These are phyloP conservation scores for Volutella citrinella DNA, from an alignment of 2,329 filamentous ascomycete species.

Conservation along the genomic window DNA sequence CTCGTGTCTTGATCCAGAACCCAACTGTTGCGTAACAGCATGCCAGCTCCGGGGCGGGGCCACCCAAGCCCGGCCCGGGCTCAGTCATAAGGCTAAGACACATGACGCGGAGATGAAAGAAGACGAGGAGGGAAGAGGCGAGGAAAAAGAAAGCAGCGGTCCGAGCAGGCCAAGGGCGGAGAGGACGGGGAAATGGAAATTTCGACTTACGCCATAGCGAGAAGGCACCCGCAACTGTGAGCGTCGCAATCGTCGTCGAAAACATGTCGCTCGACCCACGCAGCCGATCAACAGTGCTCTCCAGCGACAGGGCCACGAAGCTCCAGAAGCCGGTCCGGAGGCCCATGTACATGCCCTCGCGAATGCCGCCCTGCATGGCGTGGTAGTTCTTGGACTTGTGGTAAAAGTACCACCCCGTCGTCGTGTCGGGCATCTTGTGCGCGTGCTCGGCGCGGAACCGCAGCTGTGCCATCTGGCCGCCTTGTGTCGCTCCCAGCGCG, in stretches of 20 bases:
- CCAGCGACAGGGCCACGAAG: constrained; percentile 72
- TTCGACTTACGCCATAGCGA: constrained; percentile 78
- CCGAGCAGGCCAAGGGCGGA: too few relatives aligned
- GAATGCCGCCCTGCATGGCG: constrained; percentile 71
- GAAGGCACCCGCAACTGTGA: constrained; percentile 83
- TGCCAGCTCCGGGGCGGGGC: too few relatives aligned
- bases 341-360: constrained; percentile 76
- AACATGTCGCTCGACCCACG: constrained; percentile 69
- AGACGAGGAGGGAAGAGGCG: too few relatives aligned
- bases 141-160: too few relatives aligned
- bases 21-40: too few relatives aligned
- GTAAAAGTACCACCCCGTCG: constrained; percentile 95
- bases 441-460: constrained; percentile 95
- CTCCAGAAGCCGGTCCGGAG: constrained; percentile 69
- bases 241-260: constrained; percentile 77
- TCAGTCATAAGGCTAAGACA: too few relatives aligned
- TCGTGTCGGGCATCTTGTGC: constrained; percentile 80
- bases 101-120: too few relatives aligned
- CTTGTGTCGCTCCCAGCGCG: constrained; percentile 67
- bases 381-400: constrained; percentile 98
- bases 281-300: constrained; percentile 79
- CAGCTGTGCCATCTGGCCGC: constrained; percentile 70
- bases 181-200: too few relatives aligned
- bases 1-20: too few relatives aligned
- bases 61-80: too few relatives aligned